These are phyloP conservation scores for Stephanodiscus triporus DNA, from an alignment of 108 stramenopile genomes.

Conservation along the genomic window DNA sequence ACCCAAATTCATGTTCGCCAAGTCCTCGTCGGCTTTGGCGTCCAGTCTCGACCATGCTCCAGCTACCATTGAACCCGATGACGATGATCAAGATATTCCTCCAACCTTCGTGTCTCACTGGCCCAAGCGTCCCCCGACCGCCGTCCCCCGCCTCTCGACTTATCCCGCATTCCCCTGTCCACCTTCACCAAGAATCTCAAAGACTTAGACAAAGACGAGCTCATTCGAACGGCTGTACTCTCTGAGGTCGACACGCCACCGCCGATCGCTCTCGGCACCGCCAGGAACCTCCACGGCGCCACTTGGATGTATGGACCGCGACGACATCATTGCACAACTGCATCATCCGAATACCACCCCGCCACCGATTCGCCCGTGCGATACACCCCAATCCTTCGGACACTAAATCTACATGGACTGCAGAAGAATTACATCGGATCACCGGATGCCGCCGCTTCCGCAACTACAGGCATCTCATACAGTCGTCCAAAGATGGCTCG, in stretches of 20 bases:
- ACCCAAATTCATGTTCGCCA: not conserved
- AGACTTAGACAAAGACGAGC: no score
- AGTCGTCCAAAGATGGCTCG: no score
- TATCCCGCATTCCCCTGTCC: no score
- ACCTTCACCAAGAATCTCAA: no score
- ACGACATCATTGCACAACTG: no score
- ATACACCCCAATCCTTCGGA: not conserved
- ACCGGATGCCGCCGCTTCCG: not conserved
- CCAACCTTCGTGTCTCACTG: no score
- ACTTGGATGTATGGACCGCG: not conserved
- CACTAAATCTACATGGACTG: not conserved
- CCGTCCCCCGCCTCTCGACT: no score
- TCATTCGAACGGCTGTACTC: no score
- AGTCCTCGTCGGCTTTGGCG: not conserved
- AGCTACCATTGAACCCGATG: no score
- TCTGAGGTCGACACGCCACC: no score
- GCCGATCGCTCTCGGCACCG: not conserved
- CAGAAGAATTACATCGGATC: not conserved
- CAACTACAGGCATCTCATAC: not conserved
- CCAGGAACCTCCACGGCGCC: not conserved
- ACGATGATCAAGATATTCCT: no score
- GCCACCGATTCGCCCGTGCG: not conserved
- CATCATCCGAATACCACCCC: not conserved
- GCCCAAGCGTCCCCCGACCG: no score
- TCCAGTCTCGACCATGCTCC: not conserved